Evolutionary conservation across 177 flowering plant species (phyloP).

Genomic region (Tripterygium wilfordii): DNA sequence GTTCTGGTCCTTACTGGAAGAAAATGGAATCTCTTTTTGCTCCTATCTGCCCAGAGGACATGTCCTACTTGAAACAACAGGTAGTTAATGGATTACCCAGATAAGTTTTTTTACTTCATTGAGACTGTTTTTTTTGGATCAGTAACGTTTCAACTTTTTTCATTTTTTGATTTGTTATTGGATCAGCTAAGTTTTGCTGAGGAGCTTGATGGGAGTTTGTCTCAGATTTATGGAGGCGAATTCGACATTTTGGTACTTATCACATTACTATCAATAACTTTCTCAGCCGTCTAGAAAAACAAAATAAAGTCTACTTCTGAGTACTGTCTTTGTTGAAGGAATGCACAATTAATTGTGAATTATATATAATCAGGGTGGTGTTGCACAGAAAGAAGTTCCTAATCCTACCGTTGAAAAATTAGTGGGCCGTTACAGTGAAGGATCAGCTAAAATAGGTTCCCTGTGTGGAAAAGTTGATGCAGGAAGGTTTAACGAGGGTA

Average conservation of each 20-base stretch:
- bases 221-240: conserved; percentile 16
- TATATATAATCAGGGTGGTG: conserved; percentile 29
- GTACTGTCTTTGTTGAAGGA: too few relatives aligned
- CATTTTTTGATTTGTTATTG: conserved; percentile 3
- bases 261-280: too few relatives aligned
- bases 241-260: conserved; percentile 25
- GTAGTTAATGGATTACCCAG: conserved; percentile 13
- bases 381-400: conserved; percentile 17
- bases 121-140: not conserved
- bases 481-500: conserved; percentile 27
- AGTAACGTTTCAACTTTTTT: conserved; percentile 3
- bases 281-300: too few relatives aligned
- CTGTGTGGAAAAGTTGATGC: conserved; percentile 23
- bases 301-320: too few relatives aligned
- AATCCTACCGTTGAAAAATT: conserved; percentile 23
- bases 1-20: conserved; percentile 50
- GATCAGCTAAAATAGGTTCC: conserved; percentile 16
- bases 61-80: conserved; percentile 38
- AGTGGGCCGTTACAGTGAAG: conserved; percentile 18
- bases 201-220: conserved; percentile 24
- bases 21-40: conserved; percentile 41
- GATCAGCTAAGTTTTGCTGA: conserved; percentile 33
- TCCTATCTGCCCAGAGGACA: conserved; percentile 27
- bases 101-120: not conserved
- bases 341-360: too few relatives aligned